Evolutionary conservation across 108 stramenopile genomes (phyloP).

Genomic region (Fistulifera solaris): DNA sequence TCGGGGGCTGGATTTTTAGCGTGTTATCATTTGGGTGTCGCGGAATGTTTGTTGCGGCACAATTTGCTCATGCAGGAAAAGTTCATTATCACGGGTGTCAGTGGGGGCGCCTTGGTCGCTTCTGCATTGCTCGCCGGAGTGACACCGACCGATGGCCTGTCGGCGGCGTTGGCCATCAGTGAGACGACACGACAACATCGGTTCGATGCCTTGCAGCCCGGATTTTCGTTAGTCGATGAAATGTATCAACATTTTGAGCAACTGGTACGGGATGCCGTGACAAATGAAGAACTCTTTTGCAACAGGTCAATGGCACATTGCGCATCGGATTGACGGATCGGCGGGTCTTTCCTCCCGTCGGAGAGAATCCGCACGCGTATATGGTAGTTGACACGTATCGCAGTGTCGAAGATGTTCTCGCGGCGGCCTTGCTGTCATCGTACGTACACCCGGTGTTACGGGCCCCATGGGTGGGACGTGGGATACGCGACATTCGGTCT

Average conservation of each 20-base stretch:
- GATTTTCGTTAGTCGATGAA: slow-evolving; percentile 55
- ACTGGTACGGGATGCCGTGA: slow-evolving; percentile 27
- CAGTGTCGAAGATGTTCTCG: slow-evolving; percentile 38
- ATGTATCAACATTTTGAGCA: slow-evolving; percentile 29
- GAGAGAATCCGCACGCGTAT: slow-evolving; percentile 33
- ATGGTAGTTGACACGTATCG: slow-evolving; percentile 48
- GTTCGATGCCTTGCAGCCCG: slow-evolving; percentile 44
- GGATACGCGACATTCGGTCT: slow-evolving; percentile 12
- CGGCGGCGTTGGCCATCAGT: slow-evolving; percentile 29
- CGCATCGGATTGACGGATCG: slow-evolving; percentile 57
- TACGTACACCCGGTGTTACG: slow-evolving; percentile 58
- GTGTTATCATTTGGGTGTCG: slow-evolving; percentile 56
- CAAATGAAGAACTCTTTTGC: slow-evolving; percentile 31
- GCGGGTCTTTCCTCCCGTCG: slow-evolving; percentile 25
- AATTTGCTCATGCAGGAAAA: too few species aligned
- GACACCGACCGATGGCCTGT: slow-evolving; percentile 45
- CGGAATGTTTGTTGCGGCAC: slow-evolving; percentile 33
- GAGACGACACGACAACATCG: slow-evolving; percentile 26
- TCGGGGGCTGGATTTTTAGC: slow-evolving; percentile 59
- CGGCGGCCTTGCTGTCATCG: slow-evolving; percentile 44
- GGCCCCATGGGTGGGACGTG: slow-evolving; percentile 26
- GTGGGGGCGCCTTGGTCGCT: slow-evolving; percentile 50
- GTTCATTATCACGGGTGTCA: slow-evolving; percentile 23
- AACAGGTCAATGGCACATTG: slow-evolving; percentile 13
- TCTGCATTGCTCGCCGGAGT: slow-evolving; percentile 36